Evolutionary conservation across 768 basidiomycete genomes (phyloP).

Genomic region (Boletus reticuloceps): DNA sequence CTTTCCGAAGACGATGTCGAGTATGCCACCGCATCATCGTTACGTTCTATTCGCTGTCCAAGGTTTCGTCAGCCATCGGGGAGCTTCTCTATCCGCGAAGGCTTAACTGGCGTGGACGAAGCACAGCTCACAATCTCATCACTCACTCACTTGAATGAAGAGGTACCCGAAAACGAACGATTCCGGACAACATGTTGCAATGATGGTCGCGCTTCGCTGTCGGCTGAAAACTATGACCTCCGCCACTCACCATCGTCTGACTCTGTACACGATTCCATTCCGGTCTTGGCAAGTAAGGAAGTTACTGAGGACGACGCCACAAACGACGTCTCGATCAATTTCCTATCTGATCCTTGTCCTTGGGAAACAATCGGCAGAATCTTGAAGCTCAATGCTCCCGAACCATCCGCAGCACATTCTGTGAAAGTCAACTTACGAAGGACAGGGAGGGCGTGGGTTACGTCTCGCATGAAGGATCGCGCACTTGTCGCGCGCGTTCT

Average conservation of each 20-base stretch:
- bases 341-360: slow-evolving; percentile 31
- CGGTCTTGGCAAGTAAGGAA: not conserved
- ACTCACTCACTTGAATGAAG: not conserved
- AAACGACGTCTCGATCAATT: slow-evolving; percentile 16
- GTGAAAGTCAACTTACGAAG: slow-evolving; percentile 17
- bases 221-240: not conserved
- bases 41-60: not conserved
- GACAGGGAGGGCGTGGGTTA: slow-evolving; percentile 29
- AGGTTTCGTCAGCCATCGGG: not conserved
- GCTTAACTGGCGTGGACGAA: not conserved
- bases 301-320: not conserved
- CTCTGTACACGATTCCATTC: not conserved
- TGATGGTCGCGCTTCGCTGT: not conserved
- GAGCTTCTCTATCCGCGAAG: not conserved
- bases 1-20: not conserved
- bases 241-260: not conserved
- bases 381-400: slow-evolving; percentile 12
- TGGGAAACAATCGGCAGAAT: slow-evolving; percentile 32
- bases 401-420: not conserved
- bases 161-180: not conserved
- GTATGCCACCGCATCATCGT: not conserved
- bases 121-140: not conserved
- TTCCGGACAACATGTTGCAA: not conserved
- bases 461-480: not conserved
- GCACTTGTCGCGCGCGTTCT: not conserved